Conservation (phyloP, 2,329 filamentous ascomycete genomes). For the Aspergillus sp. region DNA sequence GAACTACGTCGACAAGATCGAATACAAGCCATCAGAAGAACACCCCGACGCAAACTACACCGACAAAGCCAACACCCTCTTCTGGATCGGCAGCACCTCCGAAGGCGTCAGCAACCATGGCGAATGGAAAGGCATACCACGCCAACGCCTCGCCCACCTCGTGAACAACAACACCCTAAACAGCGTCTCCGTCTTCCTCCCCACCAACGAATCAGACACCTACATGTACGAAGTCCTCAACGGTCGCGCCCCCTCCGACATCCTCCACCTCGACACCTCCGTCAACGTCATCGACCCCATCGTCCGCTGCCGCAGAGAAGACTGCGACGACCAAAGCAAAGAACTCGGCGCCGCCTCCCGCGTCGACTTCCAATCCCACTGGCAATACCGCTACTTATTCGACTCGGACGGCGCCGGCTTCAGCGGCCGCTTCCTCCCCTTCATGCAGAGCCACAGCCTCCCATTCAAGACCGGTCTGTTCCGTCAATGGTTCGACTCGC, state of each 20-base stretch:
- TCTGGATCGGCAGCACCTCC: conserved; percentile 73
- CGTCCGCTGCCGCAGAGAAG: conserved; percentile 53
- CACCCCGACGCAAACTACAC: conserved; percentile 58
- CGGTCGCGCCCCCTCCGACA: conserved; percentile 37
- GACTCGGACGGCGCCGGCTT: conserved; percentile 70
- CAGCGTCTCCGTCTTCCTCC: conserved; percentile 59
- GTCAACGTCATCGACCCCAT: conserved; percentile 63
- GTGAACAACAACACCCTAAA: conserved; percentile 59
- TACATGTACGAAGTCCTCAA: conserved; percentile 60
- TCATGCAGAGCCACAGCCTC: conserved; percentile 66
- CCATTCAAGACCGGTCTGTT: conserved; percentile 73
- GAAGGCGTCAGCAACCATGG: conserved; percentile 56
- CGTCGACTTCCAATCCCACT: conserved; percentile 59
- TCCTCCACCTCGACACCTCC: conserved; percentile 58
- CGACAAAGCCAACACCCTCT: conserved; percentile 65
- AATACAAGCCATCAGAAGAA: conserved; percentile 53
- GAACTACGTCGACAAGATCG: conserved; percentile 63
- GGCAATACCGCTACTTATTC: conserved; percentile 70
- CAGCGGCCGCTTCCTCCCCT: conserved; percentile 65
- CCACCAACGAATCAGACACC: conserved; percentile 41
- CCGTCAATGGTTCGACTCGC: conserved; percentile 75
- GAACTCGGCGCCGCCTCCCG: conserved; percentile 55
- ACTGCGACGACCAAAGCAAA: conserved; percentile 55
- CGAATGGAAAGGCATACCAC: conserved; percentile 68
- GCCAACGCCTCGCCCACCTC: conserved; percentile 71